A percentile compares a stretch with the other conserved stretches of the same genome.
phyloP scores from a whole-genome alignment of 2,329 filamentous ascomycete species.

The Myriosclerotinia curreyana region DNA sequence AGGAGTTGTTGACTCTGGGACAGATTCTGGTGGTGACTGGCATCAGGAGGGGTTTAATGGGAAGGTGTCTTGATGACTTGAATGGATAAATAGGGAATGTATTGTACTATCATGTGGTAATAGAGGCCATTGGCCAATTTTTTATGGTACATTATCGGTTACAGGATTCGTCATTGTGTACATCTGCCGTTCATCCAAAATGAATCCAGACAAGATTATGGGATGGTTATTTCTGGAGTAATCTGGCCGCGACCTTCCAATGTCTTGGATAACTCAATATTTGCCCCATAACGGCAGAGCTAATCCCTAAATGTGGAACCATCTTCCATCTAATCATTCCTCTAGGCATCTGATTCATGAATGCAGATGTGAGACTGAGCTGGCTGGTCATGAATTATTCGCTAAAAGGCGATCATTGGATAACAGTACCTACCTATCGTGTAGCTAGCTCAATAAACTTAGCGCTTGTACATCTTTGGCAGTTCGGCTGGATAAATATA shows the following conservation, averaged over 20 bases:
- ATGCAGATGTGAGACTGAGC: background rate
- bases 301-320: constrained; percentile 16
- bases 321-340: background rate
- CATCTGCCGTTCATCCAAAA: background rate
- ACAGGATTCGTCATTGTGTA: constrained; percentile 4
- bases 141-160: constrained; percentile 9
- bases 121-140: constrained; percentile 24
- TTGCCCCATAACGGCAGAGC: background rate
- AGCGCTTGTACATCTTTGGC: background rate
- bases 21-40: constrained; percentile 52
- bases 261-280: background rate
- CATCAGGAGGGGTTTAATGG: constrained; percentile 50
- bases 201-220: background rate
- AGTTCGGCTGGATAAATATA: constrained; percentile 11
- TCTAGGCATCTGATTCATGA: background rate
- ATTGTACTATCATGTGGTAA: constrained; percentile 35
- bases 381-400: background rate
- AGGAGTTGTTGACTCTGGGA: constrained; percentile 42
- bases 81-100: constrained; percentile 6
- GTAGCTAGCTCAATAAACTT: background rate
- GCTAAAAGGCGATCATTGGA: background rate
- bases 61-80: constrained; percentile 31
- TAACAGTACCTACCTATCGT: background rate
- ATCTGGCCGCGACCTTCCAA: background rate
- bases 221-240: background rate